Evolutionary conservation across 495 filamentous ascomycete species (phyloP).

Genomic region (Parathielavia hyrcaniae): DNA sequence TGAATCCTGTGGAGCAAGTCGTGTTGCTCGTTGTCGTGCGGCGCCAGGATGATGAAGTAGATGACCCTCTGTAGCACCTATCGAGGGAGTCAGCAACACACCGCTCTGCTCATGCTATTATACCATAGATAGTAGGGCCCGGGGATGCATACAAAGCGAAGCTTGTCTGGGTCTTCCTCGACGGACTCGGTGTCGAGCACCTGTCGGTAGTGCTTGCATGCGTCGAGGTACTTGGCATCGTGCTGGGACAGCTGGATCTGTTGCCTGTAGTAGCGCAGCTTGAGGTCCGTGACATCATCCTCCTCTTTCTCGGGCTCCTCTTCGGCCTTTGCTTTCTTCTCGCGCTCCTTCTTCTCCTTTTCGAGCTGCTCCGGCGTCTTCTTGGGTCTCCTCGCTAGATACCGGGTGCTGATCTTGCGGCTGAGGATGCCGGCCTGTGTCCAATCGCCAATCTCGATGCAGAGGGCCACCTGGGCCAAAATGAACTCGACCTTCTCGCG

Average conservation of each 20-base stretch:
- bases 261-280: slow-evolving; percentile 92
- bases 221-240: slow-evolving; percentile 92
- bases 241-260: slow-evolving; percentile 93
- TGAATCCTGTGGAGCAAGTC: slow-evolving; percentile 92
- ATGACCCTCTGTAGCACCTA: slow-evolving; percentile 83
- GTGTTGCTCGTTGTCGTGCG: slow-evolving; percentile 97
- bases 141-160: slow-evolving; percentile 65
- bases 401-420: slow-evolving; percentile 93
- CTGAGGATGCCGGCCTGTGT: slow-evolving; percentile 89
- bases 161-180: slow-evolving; percentile 76
- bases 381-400: slow-evolving; percentile 82
- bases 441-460: slow-evolving; percentile 94
- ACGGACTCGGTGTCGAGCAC: slow-evolving; percentile 93
- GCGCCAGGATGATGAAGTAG: slow-evolving; percentile 93
- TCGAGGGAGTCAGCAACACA: slow-evolving; percentile 35
- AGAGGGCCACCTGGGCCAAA: slow-evolving; percentile 85
- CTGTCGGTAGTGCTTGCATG: slow-evolving; percentile 93
- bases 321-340: slow-evolving; percentile 61
- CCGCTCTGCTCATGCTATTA: neutral
- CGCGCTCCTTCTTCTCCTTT: slow-evolving; percentile 77
- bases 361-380: slow-evolving; percentile 80
- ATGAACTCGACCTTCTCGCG: slow-evolving; percentile 99
- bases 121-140: neutral
- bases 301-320: slow-evolving; percentile 74
- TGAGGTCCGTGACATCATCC: slow-evolving; percentile 93